Percentiles rank a stretch among this genome's conserved stretches.
Evolutionary conservation across 306 rosid species (phyloP).

Genomic region (Castanopsis chinensis): DNA sequence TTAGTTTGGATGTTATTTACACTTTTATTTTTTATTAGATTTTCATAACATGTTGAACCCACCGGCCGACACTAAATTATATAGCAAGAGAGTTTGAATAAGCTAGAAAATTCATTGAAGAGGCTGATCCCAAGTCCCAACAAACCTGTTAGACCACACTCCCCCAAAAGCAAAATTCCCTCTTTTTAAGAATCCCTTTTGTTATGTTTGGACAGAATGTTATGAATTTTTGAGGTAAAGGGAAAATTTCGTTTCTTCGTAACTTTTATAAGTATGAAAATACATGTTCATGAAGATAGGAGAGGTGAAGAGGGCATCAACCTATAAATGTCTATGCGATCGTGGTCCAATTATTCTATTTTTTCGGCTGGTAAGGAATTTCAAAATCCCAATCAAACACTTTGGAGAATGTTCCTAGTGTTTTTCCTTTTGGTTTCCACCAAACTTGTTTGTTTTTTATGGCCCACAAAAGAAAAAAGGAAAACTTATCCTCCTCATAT

Average conservation of each 20-base stretch:
- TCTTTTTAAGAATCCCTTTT: no score
- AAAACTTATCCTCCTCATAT: background rate
- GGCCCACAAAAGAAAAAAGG: background rate
- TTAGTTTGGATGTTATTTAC: background rate
- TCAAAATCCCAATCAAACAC: slow-evolving; percentile 29
- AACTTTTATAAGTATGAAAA: background rate
- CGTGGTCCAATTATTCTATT: slow-evolving; percentile 29
- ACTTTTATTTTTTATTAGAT: background rate
- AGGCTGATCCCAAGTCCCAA: background rate
- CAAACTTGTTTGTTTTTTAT: background rate
- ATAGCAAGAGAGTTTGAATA: background rate
- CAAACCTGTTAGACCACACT: background rate
- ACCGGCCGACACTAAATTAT: background rate
- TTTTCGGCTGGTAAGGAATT: background rate
- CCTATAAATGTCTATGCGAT: background rate
- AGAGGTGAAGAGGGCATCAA: background rate
- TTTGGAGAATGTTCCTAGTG: slow-evolving; percentile 13
- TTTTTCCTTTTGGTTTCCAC: slow-evolving; percentile 22
- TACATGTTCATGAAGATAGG: background rate
- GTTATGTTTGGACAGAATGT: background rate
- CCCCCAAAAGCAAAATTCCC: no score
- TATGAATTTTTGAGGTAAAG: background rate
- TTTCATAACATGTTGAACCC: background rate
- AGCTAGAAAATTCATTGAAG: background rate
- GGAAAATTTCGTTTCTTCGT: no score